Evolutionary conservation across 2,329 filamentous ascomycete genomes (phyloP).

Genomic region (Harringtonia aguacate): DNA sequence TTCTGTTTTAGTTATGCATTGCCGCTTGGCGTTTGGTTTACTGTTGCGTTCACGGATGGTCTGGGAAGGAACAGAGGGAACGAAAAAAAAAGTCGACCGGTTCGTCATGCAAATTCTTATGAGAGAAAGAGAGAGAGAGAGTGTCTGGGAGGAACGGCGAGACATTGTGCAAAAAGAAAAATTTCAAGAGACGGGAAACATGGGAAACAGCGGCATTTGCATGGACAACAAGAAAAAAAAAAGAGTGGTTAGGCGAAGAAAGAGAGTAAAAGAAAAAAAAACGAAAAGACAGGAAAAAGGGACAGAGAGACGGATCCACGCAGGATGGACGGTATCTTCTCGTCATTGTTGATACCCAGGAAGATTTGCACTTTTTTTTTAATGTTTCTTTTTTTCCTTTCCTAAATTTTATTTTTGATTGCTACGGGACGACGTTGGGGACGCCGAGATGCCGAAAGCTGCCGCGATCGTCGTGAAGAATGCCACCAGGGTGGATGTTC

Average conservation of each 20-base stretch:
- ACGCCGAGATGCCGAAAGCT: no score
- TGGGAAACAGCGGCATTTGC: no score
- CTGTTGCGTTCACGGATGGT: neutral
- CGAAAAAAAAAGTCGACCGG: no score
- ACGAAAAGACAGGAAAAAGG: neutral
- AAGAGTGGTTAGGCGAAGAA: neutral
- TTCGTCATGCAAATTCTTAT: neutral
- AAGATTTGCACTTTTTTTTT: neutral
- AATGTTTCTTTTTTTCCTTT: neutral
- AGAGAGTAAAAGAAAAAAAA: neutral
- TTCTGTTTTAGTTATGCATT: conserved; percentile 2
- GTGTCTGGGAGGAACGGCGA: no score
- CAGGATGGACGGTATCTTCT: neutral
- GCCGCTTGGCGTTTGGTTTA: conserved; percentile 7
- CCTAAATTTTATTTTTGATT: neutral
- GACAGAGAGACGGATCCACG: no score
- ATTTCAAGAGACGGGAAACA: no score
- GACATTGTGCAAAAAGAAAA: no score
- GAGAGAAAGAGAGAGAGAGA: neutral
- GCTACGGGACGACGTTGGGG: no score
- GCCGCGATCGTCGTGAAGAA: neutral
- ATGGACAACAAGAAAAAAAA: neutral
- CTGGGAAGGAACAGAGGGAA: no score
- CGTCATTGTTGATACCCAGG: neutral
- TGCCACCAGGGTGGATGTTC: no score